Conservation (phyloP, 1,284 basidiomycete species). For the Mycena sp. region DNA sequence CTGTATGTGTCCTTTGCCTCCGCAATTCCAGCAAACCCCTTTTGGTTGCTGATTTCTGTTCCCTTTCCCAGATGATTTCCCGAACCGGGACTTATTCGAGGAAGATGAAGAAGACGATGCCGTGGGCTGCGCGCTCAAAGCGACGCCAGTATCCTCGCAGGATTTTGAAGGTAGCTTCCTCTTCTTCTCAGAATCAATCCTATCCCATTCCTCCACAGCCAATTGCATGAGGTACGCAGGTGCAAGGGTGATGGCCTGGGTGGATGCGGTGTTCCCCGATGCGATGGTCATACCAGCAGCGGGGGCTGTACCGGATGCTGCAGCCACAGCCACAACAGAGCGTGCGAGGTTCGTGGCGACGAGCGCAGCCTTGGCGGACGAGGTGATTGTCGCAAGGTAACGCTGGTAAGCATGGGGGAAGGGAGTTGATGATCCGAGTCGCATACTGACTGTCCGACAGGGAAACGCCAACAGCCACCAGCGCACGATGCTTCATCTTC, state of each 20-base stretch:
- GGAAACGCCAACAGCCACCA: no score
- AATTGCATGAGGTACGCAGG: slow-evolving; percentile 10
- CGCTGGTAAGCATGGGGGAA: slow-evolving; percentile 13
- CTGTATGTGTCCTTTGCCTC: slow-evolving; percentile 19
- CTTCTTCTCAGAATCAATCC: slow-evolving; percentile 2
- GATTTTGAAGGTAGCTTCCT: background rate
- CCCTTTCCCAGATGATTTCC: background rate
- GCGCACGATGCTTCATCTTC: slow-evolving; percentile 5
- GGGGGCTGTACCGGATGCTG: background rate
- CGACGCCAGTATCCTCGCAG: slow-evolving; percentile 16
- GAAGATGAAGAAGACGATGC: background rate
- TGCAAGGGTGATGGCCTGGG: slow-evolving; percentile 1
- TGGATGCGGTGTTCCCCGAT: slow-evolving; percentile 6
- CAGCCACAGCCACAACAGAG: slow-evolving; percentile 9
- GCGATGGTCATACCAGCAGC: slow-evolving; percentile 5
- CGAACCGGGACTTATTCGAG: background rate
- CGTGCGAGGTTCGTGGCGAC: slow-evolving; percentile 3
- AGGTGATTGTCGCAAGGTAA: slow-evolving; percentile 11
- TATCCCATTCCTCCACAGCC: slow-evolving; percentile 14
- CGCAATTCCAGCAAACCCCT: slow-evolving; percentile 20
- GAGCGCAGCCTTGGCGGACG: slow-evolving; percentile 15
- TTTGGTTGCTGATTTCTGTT: slow-evolving; percentile 11
- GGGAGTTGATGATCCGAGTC: slow-evolving; percentile 20
- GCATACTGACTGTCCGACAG: slow-evolving; percentile 8
- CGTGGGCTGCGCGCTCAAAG: slow-evolving; percentile 6